Evolutionary conservation across 2,329 filamentous ascomycete species (phyloP), one percentile per base, ranked within the genome.

Genomic region (Lachnum nothofagi): DNA sequence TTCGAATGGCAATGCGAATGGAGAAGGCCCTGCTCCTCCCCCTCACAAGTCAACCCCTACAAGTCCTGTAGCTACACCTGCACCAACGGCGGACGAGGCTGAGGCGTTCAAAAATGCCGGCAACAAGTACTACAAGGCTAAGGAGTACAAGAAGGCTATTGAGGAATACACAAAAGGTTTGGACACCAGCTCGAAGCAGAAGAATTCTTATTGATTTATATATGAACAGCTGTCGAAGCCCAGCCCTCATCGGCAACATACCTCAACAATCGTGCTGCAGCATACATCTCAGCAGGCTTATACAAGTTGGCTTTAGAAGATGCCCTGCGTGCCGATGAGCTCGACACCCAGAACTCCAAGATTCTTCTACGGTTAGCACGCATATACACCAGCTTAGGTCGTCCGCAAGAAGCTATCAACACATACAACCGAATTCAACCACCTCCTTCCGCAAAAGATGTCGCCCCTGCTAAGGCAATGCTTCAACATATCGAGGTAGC

Each of bases 121-220:
- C 51, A 98, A 98, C 73, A 93, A 93, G 64, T 91, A 88, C 65
- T 98, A 96, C 79, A 97, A 96, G 74, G 88, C 91, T 56, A 88
- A 86, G 66, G 88, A 96, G 64, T 98, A 91, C 68, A 72, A 77
- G 52, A 85, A 86, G 65, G 91, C 93, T 20, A 91, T 97, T 66
- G 80, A 87, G 59, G 89, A 96, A 69, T 98, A 97, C 69, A 88
- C 87, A 60, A 95, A 95, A 80, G 91, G 91, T 95, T 75, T 34
- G 44, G 22, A 41, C 17, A 33, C 23, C 16, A 34, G 12, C 31
- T 33, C 17, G 23, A 14, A 31, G 44, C 10, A 42, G 16, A 38
- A 24, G 22, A 42, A 31, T 29, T 39, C 41, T 55, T 44, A 55
- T 44, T 48, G 39, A 46, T 47, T 24, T 49, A 7, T 37, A 49